Evolutionary conservation across 768 basidiomycete genomes (phyloP), one percentile per base, ranked within the genome.

Genomic region (Dioszegia crocea): DNA sequence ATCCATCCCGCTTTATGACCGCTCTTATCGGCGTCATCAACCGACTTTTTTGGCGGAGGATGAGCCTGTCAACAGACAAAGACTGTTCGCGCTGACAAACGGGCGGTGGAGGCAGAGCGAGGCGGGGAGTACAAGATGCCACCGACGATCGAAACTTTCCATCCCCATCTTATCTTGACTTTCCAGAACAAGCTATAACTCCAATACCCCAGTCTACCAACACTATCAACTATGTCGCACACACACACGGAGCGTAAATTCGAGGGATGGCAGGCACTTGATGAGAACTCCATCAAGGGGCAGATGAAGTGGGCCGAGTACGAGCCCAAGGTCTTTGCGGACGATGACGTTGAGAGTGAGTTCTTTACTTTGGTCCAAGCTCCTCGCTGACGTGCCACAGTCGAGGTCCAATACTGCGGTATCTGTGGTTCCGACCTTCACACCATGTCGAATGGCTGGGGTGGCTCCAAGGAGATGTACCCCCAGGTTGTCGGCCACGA

Each of bases 361-460:
- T 64, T 8, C n/a, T 62, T 12, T 8, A 4, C 27, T 46, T 23
- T 26, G 39, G 21, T n/a, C 8, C n/a, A 21, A 21, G 12, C 9
- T 19, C 5, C 4, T 24, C 3, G 39, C 30, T 43, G 47, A 57
- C 46, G n/a, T n/a, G n/a, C 12, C 23, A 6, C 31, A 62, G 66
- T 69, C 62, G 67, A 76, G 61, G 71, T 76, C 60, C 50, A 60
- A 30, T 72, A 71, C 61, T 70, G 64, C 23, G 74, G 74, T 56
- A 68, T 76, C 54, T 86, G 84, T 61, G 83, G 81, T 33, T 81
- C 81, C 4, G 84, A 85, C 71, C 78, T 80, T 8, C 80, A 81
- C 66, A 80, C 80, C 30, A 67, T 78, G 24, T 78, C 78, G 3
- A 70, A 71, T 21, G 80, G 80, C 11, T 84, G 81, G 81, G 76